These are phyloP conservation scores for Gymnopilus junonius DNA, from an alignment of 768 basidiomycete species.

Conservation along the genomic window DNA sequence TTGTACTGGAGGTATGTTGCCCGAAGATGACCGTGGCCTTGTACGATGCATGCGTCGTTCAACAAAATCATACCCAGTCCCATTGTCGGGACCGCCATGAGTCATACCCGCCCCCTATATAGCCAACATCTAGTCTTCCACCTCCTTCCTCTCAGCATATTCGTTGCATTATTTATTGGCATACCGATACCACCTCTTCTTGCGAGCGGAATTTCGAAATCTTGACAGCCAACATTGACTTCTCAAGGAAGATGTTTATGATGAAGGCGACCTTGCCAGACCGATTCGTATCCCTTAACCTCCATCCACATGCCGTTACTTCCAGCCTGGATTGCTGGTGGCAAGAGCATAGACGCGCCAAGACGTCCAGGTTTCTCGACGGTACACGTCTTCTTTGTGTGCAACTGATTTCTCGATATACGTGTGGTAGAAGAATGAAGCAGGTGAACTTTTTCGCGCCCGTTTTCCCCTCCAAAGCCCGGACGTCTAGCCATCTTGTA, in stretches of 20 bases:
- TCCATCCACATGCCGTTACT: neutral
- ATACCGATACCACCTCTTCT: neutral
- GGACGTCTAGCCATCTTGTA: neutral
- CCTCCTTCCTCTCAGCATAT: neutral
- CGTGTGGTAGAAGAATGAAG: neutral
- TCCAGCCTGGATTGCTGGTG: conserved; percentile 8
- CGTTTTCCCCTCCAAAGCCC: neutral
- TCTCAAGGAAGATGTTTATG: neutral
- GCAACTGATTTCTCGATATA: neutral
- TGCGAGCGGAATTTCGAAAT: neutral
- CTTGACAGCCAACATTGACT: neutral
- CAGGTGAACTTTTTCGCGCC: neutral
- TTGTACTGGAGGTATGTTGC: conserved; percentile 53
- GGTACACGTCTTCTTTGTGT: neutral
- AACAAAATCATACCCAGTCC: conserved; percentile 8
- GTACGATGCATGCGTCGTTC: neutral
- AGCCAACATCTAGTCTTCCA: neutral
- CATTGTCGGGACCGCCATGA: conserved; percentile 7
- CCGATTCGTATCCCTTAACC: neutral
- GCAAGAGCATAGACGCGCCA: neutral
- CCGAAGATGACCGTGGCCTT: conserved; percentile 37
- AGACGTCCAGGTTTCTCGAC: neutral
- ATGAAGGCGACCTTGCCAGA: neutral
- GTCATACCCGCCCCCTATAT: conserved; percentile 11
- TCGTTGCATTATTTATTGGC: conserved; percentile 1